Conservation (phyloP, 2,329 filamentous ascomycete genomes). For the Pestalotiopsis sp. region DNA sequence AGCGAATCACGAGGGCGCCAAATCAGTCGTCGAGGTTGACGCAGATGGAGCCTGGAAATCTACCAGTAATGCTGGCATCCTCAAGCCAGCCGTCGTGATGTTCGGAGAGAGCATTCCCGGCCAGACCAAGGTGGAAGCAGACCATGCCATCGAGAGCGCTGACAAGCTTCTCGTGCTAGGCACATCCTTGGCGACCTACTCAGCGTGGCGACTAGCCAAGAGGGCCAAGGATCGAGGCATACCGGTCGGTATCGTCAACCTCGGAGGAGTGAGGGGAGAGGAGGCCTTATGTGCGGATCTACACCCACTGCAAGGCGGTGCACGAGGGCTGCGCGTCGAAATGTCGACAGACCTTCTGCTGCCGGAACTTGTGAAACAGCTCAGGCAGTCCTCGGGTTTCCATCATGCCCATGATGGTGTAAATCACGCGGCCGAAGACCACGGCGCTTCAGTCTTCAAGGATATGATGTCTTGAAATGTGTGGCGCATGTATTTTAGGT, state of each 20-base stretch:
- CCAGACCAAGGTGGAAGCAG: conserved; percentile 73
- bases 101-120: conserved; percentile 86
- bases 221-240: conserved; percentile 80
- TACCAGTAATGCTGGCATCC: conserved; percentile 71
- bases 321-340: conserved; percentile 58
- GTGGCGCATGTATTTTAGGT: conserved; percentile 18
- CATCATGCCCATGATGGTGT: conserved; percentile 19
- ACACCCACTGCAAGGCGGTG: conserved; percentile 52
- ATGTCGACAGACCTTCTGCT: conserved; percentile 60
- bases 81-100: conserved; percentile 95
- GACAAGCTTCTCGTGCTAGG: conserved; percentile 79
- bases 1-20: conserved; percentile 54
- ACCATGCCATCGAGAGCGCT: conserved; percentile 77
- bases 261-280: conserved; percentile 82
- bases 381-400: conserved; percentile 38
- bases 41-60: conserved; percentile 77
- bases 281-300: conserved; percentile 69
- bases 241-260: conserved; percentile 85
- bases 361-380: conserved; percentile 56
- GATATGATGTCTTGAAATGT: conserved; percentile 60
- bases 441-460: conserved; percentile 50
- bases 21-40: conserved; percentile 69
- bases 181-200: conserved; percentile 92
- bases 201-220: conserved; percentile 88
- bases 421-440: conserved; percentile 26